Base-by-base conservation (phyloP, 345 rosid species). In the Salix udensis region DNA sequence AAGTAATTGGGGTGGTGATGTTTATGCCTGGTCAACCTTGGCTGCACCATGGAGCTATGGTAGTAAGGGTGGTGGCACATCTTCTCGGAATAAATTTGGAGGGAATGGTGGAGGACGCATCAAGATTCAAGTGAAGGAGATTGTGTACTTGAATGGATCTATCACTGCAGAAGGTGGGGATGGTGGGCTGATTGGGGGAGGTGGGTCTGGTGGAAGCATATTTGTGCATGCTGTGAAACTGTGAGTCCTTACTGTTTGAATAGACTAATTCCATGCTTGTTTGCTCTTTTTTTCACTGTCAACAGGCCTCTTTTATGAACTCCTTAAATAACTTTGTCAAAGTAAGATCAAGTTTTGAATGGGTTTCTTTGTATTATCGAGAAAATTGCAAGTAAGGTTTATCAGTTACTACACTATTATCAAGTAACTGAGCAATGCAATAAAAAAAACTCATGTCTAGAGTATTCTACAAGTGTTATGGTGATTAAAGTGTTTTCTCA, bases 151-250 rank as follows among this genome's bases (percentile, higher is more conserved):
- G 86, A 91, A 95, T 86, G 98, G 98, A 78, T 86, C 94, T 24
- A 81, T 95, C 73, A 76, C 79, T 24, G 91, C 94, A 53, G 93
- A 89, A 77, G 98, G 98, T 77, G 98, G 97, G 70, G 88, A 89
- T 83, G 93, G 93, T 68, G 94, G 97, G 24, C 78, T 75, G 44
- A 83, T 79, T 39, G 92, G 94, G 28, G 98, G 98, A 73, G 98
- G 98, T 72, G 98, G 98, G 31, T 95, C 98, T 82, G 98, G 98
- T 83, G 98, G 98, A 83, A 95, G 98, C 79, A 89, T 93, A 74
- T 84, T 61, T 78, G 74, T 93, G 65, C 80, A 42, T 65, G 86
- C 97, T 7, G 69, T 90, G 46, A 95, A 95, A 88, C 79, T 93
- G 98, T 95, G 85, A 93, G 97, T 88, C 23, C 68, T 76, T 67